phyloP scores from a whole-genome alignment of 208 protist species.

The Wallacemonas sp. region DNA sequence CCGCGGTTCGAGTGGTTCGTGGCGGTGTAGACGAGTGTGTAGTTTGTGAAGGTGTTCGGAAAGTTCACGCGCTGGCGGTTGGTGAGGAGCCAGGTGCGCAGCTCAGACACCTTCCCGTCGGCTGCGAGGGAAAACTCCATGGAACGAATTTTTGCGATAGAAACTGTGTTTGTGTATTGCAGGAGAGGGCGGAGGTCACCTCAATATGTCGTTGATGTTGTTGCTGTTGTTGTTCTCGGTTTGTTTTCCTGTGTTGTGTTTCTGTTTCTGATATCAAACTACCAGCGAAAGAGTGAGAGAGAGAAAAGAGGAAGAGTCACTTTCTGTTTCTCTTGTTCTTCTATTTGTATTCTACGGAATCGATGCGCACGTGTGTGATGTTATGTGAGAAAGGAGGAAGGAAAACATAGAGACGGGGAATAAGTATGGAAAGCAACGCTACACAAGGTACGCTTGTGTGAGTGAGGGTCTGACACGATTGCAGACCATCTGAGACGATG shows the following conservation, averaged over 20 bases:
- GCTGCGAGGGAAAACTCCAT: constrained; percentile 53
- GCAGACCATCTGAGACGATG: too few species aligned
- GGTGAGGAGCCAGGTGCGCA: constrained; percentile 50
- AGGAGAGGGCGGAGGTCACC: neutral
- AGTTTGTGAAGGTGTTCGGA: constrained; percentile 24
- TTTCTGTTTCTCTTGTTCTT: neutral
- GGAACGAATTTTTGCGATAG: neutral
- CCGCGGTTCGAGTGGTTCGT: constrained; percentile 24
- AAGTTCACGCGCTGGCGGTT: constrained; percentile 55
- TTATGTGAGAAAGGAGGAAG: too few species aligned
- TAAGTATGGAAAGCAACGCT: too few species aligned
- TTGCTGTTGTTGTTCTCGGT: neutral
- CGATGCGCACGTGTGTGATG: too few species aligned
- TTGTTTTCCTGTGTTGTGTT: constrained; percentile 15
- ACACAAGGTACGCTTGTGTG: too few species aligned
- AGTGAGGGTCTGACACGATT: too few species aligned
- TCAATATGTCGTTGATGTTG: neutral
- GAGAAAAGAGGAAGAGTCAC: neutral
- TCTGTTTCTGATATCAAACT: neutral
- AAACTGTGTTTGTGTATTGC: neutral
- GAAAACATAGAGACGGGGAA: too few species aligned
- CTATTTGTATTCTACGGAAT: too few species aligned
- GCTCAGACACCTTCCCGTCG: constrained; percentile 40
- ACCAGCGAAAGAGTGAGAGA: neutral
- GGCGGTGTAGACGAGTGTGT: constrained; percentile 55